Evolutionary conservation across 179 eudicot species (phyloP).

Genomic region (Patellifolia procumbens): DNA sequence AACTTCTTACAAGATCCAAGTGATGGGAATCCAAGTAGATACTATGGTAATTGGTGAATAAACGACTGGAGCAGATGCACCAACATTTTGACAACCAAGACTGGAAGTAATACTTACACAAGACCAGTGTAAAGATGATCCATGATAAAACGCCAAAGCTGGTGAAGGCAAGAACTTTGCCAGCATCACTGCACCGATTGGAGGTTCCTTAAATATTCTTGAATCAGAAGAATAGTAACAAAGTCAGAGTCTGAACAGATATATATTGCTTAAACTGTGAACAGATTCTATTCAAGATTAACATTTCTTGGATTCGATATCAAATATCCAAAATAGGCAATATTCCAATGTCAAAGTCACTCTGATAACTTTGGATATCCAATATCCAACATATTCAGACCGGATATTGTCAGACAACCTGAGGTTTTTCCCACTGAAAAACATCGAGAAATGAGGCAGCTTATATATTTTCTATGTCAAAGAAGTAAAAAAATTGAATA

Average conservation of each 20-base stretch:
- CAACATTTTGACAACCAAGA: neutral
- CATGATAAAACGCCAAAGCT: conserved; percentile 39
- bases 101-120: conserved; percentile 39
- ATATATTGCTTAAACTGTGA: neutral
- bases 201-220: neutral
- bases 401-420: too few species aligned
- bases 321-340: too few species aligned
- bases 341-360: too few species aligned
- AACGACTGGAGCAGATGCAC: neutral
- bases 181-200: conserved; percentile 58
- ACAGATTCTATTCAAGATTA: neutral
- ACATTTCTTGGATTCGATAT: too few species aligned
- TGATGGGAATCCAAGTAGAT: neutral
- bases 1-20: neutral
- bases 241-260: neutral
- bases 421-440: too few species aligned
- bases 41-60: neutral
- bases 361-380: too few species aligned
- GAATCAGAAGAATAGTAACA: neutral
- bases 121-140: conserved; percentile 32
- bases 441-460: too few species aligned
- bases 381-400: too few species aligned
- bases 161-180: conserved; percentile 54
- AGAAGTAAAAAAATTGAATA: too few species aligned
- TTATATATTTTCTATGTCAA: too few species aligned